Conservation (phyloP, 441 rosid species). For the Heliophila coronopifolia region DNA sequence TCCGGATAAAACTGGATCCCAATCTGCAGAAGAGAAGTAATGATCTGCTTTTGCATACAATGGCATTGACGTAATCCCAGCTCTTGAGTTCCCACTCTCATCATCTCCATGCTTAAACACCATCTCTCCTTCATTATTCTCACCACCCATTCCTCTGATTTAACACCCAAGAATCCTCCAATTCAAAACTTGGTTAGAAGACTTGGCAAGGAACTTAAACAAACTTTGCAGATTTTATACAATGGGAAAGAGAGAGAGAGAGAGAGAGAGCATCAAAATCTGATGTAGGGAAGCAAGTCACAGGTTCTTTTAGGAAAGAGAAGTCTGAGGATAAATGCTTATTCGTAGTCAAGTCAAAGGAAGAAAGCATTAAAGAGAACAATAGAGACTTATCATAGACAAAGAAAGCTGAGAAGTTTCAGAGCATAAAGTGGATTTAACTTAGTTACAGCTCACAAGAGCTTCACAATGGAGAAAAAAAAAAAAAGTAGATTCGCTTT, state of each 20-base stretch:
- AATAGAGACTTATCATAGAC: conserved; percentile 43
- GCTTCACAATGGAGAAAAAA: conserved; percentile 13
- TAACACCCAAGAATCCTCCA: conserved; percentile 21
- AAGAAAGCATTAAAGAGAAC: conserved; percentile 35
- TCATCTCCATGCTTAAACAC: conserved; percentile 45
- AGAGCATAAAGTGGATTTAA: conserved; percentile 76
- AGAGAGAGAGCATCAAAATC: conserved; percentile 62
- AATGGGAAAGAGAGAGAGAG: conserved; percentile 58
- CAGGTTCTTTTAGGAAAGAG: conserved; percentile 35
- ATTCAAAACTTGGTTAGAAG: conserved; percentile 26
- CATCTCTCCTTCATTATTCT: conserved; percentile 37
- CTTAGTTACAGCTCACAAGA: conserved; percentile 59
- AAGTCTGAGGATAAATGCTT: conserved; percentile 27
- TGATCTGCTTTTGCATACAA: conserved; percentile 41
- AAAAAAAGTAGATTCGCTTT: conserved; percentile 78
- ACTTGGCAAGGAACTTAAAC: conserved; percentile 30
- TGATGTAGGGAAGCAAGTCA: conserved; percentile 38
- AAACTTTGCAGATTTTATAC: conserved; percentile 49
- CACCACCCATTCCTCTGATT: conserved; percentile 49
- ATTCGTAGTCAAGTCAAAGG: conserved; percentile 34
- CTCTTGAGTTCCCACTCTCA: conserved; percentile 33
- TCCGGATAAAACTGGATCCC: conserved; percentile 83
- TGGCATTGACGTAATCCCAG: conserved; percentile 38
- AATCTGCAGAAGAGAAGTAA: conserved; percentile 60
- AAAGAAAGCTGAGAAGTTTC: conserved; percentile 75